Evolutionary conservation across 164 flowering plant species (phyloP), one percentile per base, ranked within the genome.

Genomic region (Vitis rotundifolia): DNA sequence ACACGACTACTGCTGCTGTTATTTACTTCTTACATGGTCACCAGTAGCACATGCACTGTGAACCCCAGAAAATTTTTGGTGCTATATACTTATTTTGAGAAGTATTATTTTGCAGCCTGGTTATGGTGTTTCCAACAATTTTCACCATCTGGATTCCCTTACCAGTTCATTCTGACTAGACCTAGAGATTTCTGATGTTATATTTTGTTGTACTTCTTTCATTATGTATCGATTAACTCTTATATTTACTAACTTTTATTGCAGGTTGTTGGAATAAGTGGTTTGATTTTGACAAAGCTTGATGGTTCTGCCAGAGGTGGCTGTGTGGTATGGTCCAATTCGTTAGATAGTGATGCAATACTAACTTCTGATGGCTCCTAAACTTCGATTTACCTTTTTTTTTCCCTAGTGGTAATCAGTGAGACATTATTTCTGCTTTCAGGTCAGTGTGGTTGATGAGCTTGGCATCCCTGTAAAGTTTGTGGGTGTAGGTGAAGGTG

Each of bases 271-370:
- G 97, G 97, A 68, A 78, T 94, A 59, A 94, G 96, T 66, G 99
- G 98, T 61, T 81, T 94, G 63, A 86, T 94, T 63, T 83, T 94
- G 81, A 92, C 99, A 47, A 94, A 94, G 71, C 97, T 94, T 29
- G 99, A 94, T 76, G 98, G 97, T 51, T 85, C 99, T 76, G 97
- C 99, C 16, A 85, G 99, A 79, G 99, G 99, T 68, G 99, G 99
- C 70, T 92, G 99, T 76, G 97, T 92, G 97, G 99, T 94, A 87
- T 52, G 85, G 49, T 49, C 26, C 54, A 68, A 26, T 29, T 48
- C 44, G 1, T 19, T 19, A 56, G 16, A 61, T 49, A 10, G 26
- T 52, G 8, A 18, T 49, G 37, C 37, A 22, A 55, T 53, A 11
- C n/a, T 52, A 44, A 5, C 26, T 54, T 50, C 49, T 59, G 64